Base-by-base conservation (phyloP, 2,329 filamentous ascomycete genomes). In the Fusarium sp. region DNA sequence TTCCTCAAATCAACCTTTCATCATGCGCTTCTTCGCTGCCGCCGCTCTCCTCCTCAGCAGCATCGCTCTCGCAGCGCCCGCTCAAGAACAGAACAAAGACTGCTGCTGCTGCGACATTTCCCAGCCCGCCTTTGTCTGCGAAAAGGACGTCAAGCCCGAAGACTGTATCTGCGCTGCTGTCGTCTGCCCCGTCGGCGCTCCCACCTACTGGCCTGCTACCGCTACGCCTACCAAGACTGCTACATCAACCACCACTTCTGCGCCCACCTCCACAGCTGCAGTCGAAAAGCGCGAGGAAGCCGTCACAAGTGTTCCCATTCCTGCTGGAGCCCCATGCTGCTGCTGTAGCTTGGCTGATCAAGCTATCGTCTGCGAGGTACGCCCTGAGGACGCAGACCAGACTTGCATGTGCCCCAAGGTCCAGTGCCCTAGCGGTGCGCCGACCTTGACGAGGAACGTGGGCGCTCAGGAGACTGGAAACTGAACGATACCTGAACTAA, bases 31-130 rank as follows among this genome's bases (percentile, higher is more conserved):
- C 69, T 57, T 67, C 22, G 44, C 56, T 42, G 27, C 77, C 47
- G 61, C 71, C 40, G 68, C 63, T 47, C 45, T 79, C 54, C 54
- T 79, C 55, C 40, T 75, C 24, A 70, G 62, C 65, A 34, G 61
- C 22, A 44, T 67, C 46, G 59, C 70, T 65, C 41, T 73, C 54
- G 72, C 71, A 18, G 68, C 66, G 27, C 70, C 74, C 5, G 56
- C 65, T 57, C 42, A 59, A 48, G 53, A 65, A 29, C 63, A 70
- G n/a, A 14, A 45, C 24, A 32, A 47, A 24, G 62, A 30, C 18
- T 80, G 78, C 75, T 80, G 79, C 74, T 80, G 79, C 75, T 80
- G 79, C 69, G 74, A 80, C 48, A 62, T 75, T 14, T 62, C 64
- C 11, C 51, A 57, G 9, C 46, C 44, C 9, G 69, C 62, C 53